Evolutionary conservation across 2,329 filamentous ascomycete genomes (phyloP).

Genomic region (Colletotrichum echinochloae): DNA sequence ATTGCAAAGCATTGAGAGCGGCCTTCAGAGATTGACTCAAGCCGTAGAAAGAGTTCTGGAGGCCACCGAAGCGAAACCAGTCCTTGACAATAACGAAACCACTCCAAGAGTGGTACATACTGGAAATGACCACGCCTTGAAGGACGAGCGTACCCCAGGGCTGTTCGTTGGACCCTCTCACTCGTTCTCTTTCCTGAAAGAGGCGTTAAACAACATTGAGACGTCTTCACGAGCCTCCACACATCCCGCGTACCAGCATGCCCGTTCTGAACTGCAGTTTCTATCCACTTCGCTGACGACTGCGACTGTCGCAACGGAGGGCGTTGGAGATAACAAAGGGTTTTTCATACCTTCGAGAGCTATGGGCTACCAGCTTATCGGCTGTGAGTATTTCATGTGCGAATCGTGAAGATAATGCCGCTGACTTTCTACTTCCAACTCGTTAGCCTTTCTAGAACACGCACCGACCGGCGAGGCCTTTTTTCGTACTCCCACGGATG

Average conservation of each 20-base stretch:
- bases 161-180: conserved; percentile 14
- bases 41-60: neutral
- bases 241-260: neutral
- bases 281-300: conserved; percentile 15
- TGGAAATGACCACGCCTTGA: too few relatives aligned
- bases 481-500: conserved; percentile 13
- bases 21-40: neutral
- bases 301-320: neutral
- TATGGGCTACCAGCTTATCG: conserved; percentile 18
- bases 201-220: neutral
- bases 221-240: neutral
- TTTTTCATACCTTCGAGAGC: conserved; percentile 13
- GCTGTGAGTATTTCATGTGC: conserved; percentile 1
- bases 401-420: neutral
- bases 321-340: neutral
- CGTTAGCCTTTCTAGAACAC: conserved; percentile 14
- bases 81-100: too few relatives aligned
- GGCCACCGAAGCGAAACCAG: neutral
- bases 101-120: too few relatives aligned
- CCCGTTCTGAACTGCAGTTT: conserved; percentile 9
- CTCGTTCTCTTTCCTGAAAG: conserved; percentile 17
- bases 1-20: conserved; percentile 4
- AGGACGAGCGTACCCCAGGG: neutral
- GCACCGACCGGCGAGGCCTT: conserved; percentile 12
- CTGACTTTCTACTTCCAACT: neutral